Evolutionary conservation across 176 grass and related monocot genomes (phyloP).

Genomic region (Raddia distichophylla): DNA sequence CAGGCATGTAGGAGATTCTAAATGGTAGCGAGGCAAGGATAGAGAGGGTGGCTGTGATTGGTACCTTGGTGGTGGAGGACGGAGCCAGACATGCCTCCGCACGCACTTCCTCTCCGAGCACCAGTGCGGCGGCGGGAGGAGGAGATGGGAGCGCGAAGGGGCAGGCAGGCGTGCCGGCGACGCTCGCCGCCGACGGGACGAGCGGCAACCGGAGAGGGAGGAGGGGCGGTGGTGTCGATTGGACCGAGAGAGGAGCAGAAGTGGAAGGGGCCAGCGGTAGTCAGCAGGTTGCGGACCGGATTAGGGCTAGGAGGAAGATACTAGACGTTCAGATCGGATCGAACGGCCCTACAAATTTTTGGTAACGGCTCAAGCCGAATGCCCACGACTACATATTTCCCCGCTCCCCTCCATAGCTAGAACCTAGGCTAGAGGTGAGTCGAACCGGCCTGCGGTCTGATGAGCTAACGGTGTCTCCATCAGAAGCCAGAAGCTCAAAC

Average conservation of each 20-base stretch:
- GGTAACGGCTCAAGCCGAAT: background rate
- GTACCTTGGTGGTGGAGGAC: constrained; percentile 28
- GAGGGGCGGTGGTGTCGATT: background rate
- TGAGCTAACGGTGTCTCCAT: too few relatives aligned
- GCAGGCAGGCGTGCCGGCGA: background rate
- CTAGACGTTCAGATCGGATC: background rate
- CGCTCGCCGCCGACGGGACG: background rate
- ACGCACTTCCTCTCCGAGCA: background rate
- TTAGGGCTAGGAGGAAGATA: background rate
- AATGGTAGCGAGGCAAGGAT: background rate
- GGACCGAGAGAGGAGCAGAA: too few relatives aligned
- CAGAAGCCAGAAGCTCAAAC: too few relatives aligned
- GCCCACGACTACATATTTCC: too few relatives aligned
- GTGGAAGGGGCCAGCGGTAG: background rate
- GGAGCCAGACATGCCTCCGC: constrained; percentile 12
- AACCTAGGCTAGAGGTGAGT: too few relatives aligned
- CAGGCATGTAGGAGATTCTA: background rate
- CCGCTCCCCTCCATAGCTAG: too few relatives aligned
- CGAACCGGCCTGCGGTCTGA: too few relatives aligned
- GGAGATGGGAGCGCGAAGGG: background rate
- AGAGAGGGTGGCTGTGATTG: background rate
- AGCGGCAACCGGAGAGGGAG: background rate
- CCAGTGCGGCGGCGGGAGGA: background rate
- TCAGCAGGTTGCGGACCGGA: background rate
- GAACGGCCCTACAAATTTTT: background rate